Evolutionary conservation across 1,139 yeast genomes (phyloP), one percentile per base, ranked within the genome.

Genomic region (Blastobotrys illinoisensis): DNA sequence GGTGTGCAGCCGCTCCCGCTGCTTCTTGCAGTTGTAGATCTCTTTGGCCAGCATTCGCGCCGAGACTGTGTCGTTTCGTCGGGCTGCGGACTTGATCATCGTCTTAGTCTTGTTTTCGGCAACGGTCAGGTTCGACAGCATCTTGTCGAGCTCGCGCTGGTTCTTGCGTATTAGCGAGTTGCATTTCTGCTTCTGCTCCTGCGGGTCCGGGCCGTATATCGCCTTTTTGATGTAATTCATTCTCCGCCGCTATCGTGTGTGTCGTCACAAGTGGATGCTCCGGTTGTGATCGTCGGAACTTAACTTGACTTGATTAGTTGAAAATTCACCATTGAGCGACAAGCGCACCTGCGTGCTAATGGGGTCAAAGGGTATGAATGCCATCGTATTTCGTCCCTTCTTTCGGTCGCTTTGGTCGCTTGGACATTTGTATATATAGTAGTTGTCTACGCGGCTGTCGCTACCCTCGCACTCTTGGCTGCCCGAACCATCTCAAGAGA

Each of bases 181-280:
- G 64, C 96, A 88, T 66, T 85, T 87, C 55, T 96, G 79, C 77
- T 86, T 88, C 82, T 89, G 97, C 66, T 93, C 98, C 65, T 85
- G 85, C 48, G 97, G 96, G 69, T 90, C 97, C 0, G 97, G 97
- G 1, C 98, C 99, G 85, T 95, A 91, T 52, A 91, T 83, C 9
- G 91, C 88, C 67, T 84, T 83, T 73, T 88, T 90, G 48, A 91
- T 72, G 59, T 67, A 69, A 59, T 71, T 60, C 74, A 71, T 71
- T 32, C 11, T 11, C 11, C 32, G 40, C 16, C 40, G 6, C 13
- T 32, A 32, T 32, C 40, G 14, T 32, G 40, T 13, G 40, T 32
- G 40, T 32, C 40, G 40, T 32, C 40, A 11, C 16, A 32, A 32
- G 40, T 32, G 40, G 40, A 32, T 32, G 40, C 40, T 13, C 7